A percentile compares a stretch with the other conserved stretches of the same genome.
Evolutionary conservation across 768 basidiomycete species (phyloP).

Genomic region (Dentipellis fragilis): DNA sequence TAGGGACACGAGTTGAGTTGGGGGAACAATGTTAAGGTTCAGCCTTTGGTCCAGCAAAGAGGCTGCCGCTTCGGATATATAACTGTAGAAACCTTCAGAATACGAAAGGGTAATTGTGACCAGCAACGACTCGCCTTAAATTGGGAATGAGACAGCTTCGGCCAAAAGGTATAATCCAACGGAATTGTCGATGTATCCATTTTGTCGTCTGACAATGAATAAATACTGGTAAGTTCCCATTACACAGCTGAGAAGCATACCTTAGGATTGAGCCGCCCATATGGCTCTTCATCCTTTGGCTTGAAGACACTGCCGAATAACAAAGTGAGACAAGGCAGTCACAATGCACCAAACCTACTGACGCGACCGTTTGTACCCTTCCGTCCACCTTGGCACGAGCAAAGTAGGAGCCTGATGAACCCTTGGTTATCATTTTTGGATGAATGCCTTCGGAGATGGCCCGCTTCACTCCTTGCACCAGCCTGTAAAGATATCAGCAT

Average conservation of each 20-base stretch:
- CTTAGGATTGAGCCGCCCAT: slow-evolving; percentile 83
- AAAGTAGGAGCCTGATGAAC: slow-evolving; percentile 87
- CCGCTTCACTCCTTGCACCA: slow-evolving; percentile 52
- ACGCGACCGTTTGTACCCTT: slow-evolving; percentile 73
- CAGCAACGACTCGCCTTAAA: slow-evolving; percentile 43
- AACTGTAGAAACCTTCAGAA: slow-evolving; percentile 32
- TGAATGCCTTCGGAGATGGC: slow-evolving; percentile 74
- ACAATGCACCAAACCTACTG: slow-evolving; percentile 20
- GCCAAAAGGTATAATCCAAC: slow-evolving; percentile 87
- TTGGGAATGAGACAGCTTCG: slow-evolving; percentile 85
- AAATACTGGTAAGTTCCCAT: neutral
- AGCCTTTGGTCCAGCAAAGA: slow-evolving; percentile 72
- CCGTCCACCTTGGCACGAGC: slow-evolving; percentile 77
- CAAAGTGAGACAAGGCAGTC: neutral
- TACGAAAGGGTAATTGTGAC: neutral
- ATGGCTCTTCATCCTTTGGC: slow-evolving; percentile 86
- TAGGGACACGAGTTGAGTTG: slow-evolving; percentile 73
- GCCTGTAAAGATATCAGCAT: slow-evolving; percentile 25
- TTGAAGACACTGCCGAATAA: slow-evolving; percentile 63
- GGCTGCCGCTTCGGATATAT: slow-evolving; percentile 84
- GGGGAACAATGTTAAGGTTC: slow-evolving; percentile 72
- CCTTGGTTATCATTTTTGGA: slow-evolving; percentile 85
- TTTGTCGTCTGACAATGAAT: slow-evolving; percentile 57
- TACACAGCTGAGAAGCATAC: slow-evolving; percentile 20
- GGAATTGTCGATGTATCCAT: slow-evolving; percentile 82